Evolutionary conservation across 2,329 filamentous ascomycete species (phyloP), one percentile per base, ranked within the genome.

Genomic region (Calycina herbarum): DNA sequence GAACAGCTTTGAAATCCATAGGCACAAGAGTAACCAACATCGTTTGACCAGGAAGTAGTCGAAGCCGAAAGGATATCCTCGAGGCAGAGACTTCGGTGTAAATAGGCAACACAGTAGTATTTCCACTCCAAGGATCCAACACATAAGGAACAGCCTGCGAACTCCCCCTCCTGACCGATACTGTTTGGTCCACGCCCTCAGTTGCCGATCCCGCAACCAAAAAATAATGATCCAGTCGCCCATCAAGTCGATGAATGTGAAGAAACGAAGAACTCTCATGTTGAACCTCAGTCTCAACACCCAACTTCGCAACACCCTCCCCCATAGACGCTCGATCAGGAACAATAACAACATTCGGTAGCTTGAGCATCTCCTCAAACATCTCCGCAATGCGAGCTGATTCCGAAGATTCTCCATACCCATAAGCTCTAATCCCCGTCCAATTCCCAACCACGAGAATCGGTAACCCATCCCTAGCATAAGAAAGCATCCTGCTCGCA

Each of bases 331-430:
- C 59, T 1, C 59, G 24, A 24, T 61, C 59, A 7, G 59, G 59
- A 27, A 61, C 59, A 33, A 48, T 61, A 27, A 61, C 59, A 5
- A 61, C 59, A 54, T 61, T 61, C 27, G 59, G 15, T 3, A 61
- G 27, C 4, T 1, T 27, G 4, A 61, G 59, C 59, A 61, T 61
- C 24, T 61, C 29, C 24, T 61, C 17, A 27, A 61, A 61, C 13
- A 45, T 35, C 8, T 40, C 20, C 15, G 59, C 42, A 20, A 61
- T 24, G 3, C n/a, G 20, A 17, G 59, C 6, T 24, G 38, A 48
- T n/a, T 61, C 8, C 2, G 24, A 35, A 42, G n/a, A 61, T 24
- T 61, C 59, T 20, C 59, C 42, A 35, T 35, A 61, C 17, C 59
- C 59, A n/a, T 61, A 61, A 51, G 59, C 40, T 10, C 59, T 11